A percentile compares a stretch with the other conserved stretches of the same genome.
phyloP scores from a whole-genome alignment of 2,329 filamentous ascomycete species.

The Penicillium verrucosum region DNA sequence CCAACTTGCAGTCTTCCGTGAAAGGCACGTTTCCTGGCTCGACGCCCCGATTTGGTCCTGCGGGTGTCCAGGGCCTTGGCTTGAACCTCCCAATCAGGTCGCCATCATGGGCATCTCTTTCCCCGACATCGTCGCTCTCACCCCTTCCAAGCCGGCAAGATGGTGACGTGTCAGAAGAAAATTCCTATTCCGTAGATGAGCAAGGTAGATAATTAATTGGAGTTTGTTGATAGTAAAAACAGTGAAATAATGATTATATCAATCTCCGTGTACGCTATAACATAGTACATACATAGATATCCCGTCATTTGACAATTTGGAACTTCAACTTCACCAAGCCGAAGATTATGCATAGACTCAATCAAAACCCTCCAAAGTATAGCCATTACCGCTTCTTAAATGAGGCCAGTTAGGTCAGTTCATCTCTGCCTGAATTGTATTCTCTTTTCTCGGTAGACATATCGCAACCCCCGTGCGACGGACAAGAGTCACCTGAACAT shows the following conservation, averaged over 20 bases:
- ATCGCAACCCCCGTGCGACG: not conserved
- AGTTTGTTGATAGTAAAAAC: not conserved
- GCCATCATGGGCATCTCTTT: conserved; percentile 34
- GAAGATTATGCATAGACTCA: not conserved
- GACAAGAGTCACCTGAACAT: not conserved
- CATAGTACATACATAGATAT: not conserved
- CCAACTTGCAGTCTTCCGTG: conserved; percentile 5
- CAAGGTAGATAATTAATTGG: conserved; percentile 9
- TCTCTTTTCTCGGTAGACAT: not conserved
- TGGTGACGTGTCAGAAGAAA: conserved; percentile 18
- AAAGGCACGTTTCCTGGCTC: conserved; percentile 18
- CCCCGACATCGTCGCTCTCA: conserved; percentile 29
- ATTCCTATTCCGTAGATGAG: conserved; percentile 12
- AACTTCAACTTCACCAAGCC: not conserved
- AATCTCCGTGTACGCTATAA: not conserved
- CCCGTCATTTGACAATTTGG: not conserved
- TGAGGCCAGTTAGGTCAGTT: not conserved
- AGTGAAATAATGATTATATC: not conserved
- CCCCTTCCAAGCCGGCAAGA: conserved; percentile 13
- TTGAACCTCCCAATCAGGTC: conserved; percentile 31
- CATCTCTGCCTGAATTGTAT: not conserved
- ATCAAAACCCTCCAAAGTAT: not conserved
- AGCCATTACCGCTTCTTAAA: not conserved
- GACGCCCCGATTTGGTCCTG: conserved; percentile 21
- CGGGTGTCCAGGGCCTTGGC: conserved; percentile 35